Evolutionary conservation across 306 rosid species (phyloP).

Genomic region (Dryas alaskensis): DNA sequence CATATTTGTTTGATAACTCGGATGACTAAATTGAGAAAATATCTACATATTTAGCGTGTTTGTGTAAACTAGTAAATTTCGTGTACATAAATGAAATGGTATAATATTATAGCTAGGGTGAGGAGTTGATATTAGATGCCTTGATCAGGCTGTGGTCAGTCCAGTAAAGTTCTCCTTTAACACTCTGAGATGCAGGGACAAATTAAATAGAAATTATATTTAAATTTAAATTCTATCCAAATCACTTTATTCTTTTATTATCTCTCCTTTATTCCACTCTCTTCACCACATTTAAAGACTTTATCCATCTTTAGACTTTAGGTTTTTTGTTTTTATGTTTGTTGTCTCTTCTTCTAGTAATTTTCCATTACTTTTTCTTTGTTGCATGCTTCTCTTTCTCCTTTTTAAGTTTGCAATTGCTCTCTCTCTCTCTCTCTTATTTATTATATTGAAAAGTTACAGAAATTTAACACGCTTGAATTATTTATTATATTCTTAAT

Average conservation of each 20-base stretch:
- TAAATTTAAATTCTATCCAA: slow-evolving; percentile 27
- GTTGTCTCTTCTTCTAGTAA: slow-evolving; percentile 57
- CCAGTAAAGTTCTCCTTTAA: slow-evolving; percentile 31
- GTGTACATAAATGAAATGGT: too few species aligned
- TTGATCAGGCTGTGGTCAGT: slow-evolving; percentile 6
- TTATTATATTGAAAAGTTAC: background rate
- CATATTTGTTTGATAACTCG: too few species aligned
- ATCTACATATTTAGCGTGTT: too few species aligned
- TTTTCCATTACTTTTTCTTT: slow-evolving; percentile 42
- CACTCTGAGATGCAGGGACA: slow-evolving; percentile 25
- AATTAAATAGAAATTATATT: background rate
- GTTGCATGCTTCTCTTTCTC: slow-evolving; percentile 32
- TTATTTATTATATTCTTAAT: too few species aligned
- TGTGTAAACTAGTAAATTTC: too few species aligned
- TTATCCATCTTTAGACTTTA: slow-evolving; percentile 60
- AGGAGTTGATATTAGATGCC: too few species aligned
- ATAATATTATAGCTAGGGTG: too few species aligned
- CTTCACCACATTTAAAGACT: slow-evolving; percentile 46
- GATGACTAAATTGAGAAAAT: too few species aligned
- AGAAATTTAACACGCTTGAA: background rate
- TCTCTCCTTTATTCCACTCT: slow-evolving; percentile 56
- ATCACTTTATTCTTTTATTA: slow-evolving; percentile 68
- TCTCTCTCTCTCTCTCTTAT: background rate
- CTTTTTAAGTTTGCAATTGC: slow-evolving; percentile 10
- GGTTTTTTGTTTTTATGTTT: slow-evolving; percentile 50